These are phyloP conservation scores for Hamigera avellanea DNA, from an alignment of 495 filamentous ascomycete genomes.

Conservation along the genomic window DNA sequence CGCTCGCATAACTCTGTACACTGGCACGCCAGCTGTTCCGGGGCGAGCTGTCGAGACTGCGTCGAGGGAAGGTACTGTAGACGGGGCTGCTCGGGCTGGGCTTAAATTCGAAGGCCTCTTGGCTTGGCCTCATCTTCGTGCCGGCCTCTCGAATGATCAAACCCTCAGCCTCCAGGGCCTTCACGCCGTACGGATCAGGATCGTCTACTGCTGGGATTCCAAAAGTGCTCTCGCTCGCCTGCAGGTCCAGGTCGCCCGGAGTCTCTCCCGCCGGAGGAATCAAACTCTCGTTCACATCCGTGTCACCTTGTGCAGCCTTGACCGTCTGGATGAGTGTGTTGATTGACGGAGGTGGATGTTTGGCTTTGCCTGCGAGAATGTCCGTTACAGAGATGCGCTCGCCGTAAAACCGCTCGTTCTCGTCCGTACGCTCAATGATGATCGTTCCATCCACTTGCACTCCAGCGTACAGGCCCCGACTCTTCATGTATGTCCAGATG, in stretches of 20 bases:
- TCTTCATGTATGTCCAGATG: constrained; percentile 82
- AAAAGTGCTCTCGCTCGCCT: constrained; percentile 38
- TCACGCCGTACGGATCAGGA: constrained; percentile 81
- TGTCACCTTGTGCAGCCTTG: constrained; percentile 74
- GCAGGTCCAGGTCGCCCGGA: constrained; percentile 61
- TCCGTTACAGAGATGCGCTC: constrained; percentile 63
- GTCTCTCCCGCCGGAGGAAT: constrained; percentile 48
- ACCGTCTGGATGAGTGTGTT: constrained; percentile 63
- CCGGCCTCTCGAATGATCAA: constrained; percentile 81
- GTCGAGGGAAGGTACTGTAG: constrained; percentile 54
- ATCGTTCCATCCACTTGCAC: constrained; percentile 77
- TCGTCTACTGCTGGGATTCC: constrained; percentile 63
- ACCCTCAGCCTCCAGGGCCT: constrained; percentile 72
- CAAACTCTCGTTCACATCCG: constrained; percentile 50
- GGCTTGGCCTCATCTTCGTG: constrained; percentile 51
- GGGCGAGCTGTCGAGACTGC: constrained; percentile 51
- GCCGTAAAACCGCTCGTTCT: constrained; percentile 81
- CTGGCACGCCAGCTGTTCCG: constrained; percentile 54
- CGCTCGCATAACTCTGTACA: constrained; percentile 44
- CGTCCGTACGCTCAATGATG: constrained; percentile 73
- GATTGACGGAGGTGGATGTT: constrained; percentile 52
- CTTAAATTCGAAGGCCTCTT: constrained; percentile 69
- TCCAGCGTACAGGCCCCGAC: constrained; percentile 70
- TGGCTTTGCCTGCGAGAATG: constrained; percentile 69
- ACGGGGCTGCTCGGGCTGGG: constrained; percentile 67